A percentile compares a stretch with the other conserved stretches of the same genome.
Evolutionary conservation across 208 protist species (phyloP).

Genomic region (Kentomonas sorsogonicus): DNA sequence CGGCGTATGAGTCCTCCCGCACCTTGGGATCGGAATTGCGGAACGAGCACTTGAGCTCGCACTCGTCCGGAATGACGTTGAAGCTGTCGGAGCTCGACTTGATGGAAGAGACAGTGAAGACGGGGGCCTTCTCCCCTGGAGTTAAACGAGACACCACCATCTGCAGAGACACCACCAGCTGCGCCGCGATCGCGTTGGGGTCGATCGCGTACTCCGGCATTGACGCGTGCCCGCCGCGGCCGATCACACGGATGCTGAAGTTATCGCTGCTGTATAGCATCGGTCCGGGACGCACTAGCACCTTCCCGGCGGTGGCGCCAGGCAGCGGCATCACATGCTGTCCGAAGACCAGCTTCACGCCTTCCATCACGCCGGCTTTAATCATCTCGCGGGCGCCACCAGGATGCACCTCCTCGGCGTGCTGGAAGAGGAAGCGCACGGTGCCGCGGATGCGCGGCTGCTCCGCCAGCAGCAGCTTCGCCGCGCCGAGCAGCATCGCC

Average conservation of each 20-base stretch:
- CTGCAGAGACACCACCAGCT: conserved; percentile 42
- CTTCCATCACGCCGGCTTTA: conserved; percentile 34
- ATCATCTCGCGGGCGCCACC: conserved; percentile 49
- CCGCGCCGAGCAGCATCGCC: conserved; percentile 48
- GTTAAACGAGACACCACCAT: conserved; percentile 44
- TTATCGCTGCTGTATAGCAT: conserved; percentile 24
- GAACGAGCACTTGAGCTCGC: conserved; percentile 38
- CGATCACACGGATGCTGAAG: conserved; percentile 29
- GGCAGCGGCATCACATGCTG: conserved; percentile 25
- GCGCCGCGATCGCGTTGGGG: conserved; percentile 34
- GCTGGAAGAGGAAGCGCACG: conserved; percentile 70
- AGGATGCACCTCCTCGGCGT: conserved; percentile 47
- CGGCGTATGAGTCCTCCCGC: too few relatives aligned
- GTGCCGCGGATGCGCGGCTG: conserved; percentile 43
- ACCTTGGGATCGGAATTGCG: conserved; percentile 18
- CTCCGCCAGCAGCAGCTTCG: conserved; percentile 44
- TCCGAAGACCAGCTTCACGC: conserved; percentile 49
- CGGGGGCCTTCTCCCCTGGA: conserved; percentile 25
- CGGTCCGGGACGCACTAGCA: conserved; percentile 18
- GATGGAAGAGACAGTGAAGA: conserved; percentile 37
- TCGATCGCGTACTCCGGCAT: conserved; percentile 45
- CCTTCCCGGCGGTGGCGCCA: background rate
- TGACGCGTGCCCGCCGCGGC: conserved; percentile 18
- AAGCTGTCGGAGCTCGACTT: conserved; percentile 36
- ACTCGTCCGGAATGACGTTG: conserved; percentile 53